Evolutionary conservation across 306 rosid species (phyloP), one percentile per base, ranked within the genome.

Genomic region (Castanea mollissima): DNA sequence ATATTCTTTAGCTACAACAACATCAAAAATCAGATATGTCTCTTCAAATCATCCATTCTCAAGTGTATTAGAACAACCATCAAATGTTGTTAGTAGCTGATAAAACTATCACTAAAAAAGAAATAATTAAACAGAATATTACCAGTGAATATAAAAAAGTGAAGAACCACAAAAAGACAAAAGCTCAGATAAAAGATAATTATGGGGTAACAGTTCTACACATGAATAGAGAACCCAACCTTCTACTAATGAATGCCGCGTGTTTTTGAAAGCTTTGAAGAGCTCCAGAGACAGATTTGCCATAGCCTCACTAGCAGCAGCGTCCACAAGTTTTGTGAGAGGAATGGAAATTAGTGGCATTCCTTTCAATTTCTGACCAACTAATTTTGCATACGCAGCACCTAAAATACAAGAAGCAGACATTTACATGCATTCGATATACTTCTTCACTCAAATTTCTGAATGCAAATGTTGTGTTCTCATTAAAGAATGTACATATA

Each of bases 321-420:
- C 77, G 54, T 83, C 95, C 75, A 75, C 60, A 72, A 94, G 91
- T 85, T 87, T 91, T 60, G 86, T 76, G 63, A 94, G 95, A 75
- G 90, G 79, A 83, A 92, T 83, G 81, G 91, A 85, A 56, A 92
- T 89, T 29, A 86, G 78, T 23, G 99, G 97, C 99, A 94, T 87
- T 69, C 97, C 97, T 85, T 92, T 94, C 38, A 91, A 88, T 83
- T 90, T 92, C 86, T 94, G 97, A 81, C 92, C 90, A 76, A 86
- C 84, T 73, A 94, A 84, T 84, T 87, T 94, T 67, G 87, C 97
- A 78, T 14, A 6, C 54, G 86, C 83, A 76, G 82, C 75, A 38
- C 89, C 98, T 92, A 83, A 75, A 67, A 81, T 27, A 60, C 32
- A 69, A 35, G 73, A 32, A 73, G 75, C 35, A 55, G 60, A 38